Evolutionary conservation across 1,284 basidiomycete species (phyloP), one percentile per base, ranked within the genome.

Genomic region (Tausonia pullulans): DNA sequence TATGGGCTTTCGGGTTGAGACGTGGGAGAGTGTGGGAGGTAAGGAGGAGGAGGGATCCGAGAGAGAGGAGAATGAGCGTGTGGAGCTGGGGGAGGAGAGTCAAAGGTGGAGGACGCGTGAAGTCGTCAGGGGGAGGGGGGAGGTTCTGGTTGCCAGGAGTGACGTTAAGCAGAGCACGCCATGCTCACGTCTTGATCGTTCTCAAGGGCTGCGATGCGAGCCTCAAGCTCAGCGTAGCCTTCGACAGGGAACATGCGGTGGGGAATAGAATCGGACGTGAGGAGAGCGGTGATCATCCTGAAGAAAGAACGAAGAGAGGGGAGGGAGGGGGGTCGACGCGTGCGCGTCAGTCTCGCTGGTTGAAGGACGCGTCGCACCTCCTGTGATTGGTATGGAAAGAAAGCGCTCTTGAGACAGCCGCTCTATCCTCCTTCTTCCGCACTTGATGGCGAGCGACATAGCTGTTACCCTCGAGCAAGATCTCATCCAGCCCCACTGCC

Each of bases 231-330:
- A 27, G 82, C 80, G 69, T 90, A 87, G 0, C 93, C 92, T 43
- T 90, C 87, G 1, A 98, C 86, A n/a, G 95, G 95, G 39, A 93
- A 86, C 67, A 93, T 84, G 54, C 90, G 84, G 76, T 96, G 88
- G 72, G 88, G 87, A 39, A 98, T 84, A 71, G 96, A 92, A 79
- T 98, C 96, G 70, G 95, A 89, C 69, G 86, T 87, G 76, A 98
- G 85, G 27, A 98, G 79, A 49, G 86, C 85, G n/a, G 87, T 86
- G 56, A 98, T 82, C 81, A 98, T 93, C 58, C 87, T 68, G 2
- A 73, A 71, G 1, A 72, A 3, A 49, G 8, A 14, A 6, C 75
- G 0, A 76, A 69, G 5, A 11, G 6, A 13, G 76, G 67, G 27
- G 27, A 27, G 27, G 27, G 27, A 27, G 27, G 27, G 27, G 27